Base-by-base conservation (phyloP, 2,329 filamentous ascomycete species). In the Xylaria sp. region DNA sequence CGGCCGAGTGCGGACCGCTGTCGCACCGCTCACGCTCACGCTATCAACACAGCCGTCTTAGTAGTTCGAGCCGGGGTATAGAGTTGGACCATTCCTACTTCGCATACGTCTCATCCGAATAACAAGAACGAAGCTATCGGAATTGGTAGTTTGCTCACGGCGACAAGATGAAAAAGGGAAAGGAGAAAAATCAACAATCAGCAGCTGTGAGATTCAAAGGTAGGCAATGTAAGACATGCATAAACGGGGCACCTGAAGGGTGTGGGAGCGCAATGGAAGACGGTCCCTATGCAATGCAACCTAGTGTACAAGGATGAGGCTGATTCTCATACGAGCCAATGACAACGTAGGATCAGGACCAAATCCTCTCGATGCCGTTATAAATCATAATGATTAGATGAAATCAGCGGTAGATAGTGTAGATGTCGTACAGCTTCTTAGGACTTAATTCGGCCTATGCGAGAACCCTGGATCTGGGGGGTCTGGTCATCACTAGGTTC, bases 261-360 rank as follows among this genome's bases (percentile, higher is more conserved):
- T 60, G 60, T 60, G 60, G 52, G 60, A 60, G 50, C 36, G 55
- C 39, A 48, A 53, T 34, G 43, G 34, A 56, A 55, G 41, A 45
- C 50, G 7, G 20, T 50, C 4, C 45, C 23, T 20, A 61, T 48
- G 39, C 39, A 7, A 58, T 52, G 30, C 52, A 46, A 30, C 65
- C 43, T 39, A 63, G 43, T 34, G n/a, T 60, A 39, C 66, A 64
- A 65, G 69, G 67, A 67, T 71, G 67, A 71, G 69, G 69, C 67
- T 71, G 64, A 71, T 70, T 55, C 46, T 52, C 39, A 12, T 25
- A 45, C n/a, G 48, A 63, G 41, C 63, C 58, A 68, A 68, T 62
- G 15, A 53, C 36, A 20, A 58, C 28, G 25, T n/a, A 28, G 50
- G 23, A 65, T 55, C 50, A 56, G 32, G 39, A 59, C 23, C 20